These are phyloP conservation scores for Ricinus communis DNA, from an alignment of 345 rosid species.

Conservation along the genomic window DNA sequence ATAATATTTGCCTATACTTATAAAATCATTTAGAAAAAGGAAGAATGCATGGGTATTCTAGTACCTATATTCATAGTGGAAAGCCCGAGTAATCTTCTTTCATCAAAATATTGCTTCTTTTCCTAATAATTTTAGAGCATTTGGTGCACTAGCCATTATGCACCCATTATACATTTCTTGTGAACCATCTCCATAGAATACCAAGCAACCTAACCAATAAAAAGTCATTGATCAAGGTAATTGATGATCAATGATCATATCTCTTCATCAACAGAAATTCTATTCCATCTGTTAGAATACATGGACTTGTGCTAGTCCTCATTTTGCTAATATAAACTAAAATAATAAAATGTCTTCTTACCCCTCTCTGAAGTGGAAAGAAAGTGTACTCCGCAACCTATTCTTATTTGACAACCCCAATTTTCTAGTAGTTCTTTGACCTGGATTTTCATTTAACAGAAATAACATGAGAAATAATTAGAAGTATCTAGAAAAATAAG, in stretches of 20 bases:
- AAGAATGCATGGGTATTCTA: not conserved
- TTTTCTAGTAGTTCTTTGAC: constrained; percentile 59
- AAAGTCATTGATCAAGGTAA: not conserved
- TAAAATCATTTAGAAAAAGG: not conserved
- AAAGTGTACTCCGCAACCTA: constrained; percentile 46
- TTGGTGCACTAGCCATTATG: constrained; percentile 70
- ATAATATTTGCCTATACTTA: not conserved
- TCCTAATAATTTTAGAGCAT: constrained; percentile 62
- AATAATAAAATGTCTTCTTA: constrained; percentile 19
- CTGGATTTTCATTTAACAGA: constrained; percentile 25
- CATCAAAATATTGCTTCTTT: constrained; percentile 64
- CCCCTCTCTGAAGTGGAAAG: constrained; percentile 45
- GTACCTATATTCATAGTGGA: constrained; percentile 75
- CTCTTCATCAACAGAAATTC: too few species aligned
- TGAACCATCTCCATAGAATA: constrained; percentile 46
- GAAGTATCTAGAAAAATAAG: not conserved
- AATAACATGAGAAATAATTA: too few species aligned
- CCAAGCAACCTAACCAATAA: constrained; percentile 38
- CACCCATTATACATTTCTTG: constrained; percentile 48
- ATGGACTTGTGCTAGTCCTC: too few species aligned
- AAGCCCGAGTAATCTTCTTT: constrained; percentile 75
- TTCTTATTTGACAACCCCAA: constrained; percentile 65
- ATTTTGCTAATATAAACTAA: not conserved
- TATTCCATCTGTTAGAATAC: too few species aligned
- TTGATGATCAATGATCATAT: too few species aligned